phyloP scores from a whole-genome alignment of 1,139 yeast species.

The Kodamaea derodonti region DNA sequence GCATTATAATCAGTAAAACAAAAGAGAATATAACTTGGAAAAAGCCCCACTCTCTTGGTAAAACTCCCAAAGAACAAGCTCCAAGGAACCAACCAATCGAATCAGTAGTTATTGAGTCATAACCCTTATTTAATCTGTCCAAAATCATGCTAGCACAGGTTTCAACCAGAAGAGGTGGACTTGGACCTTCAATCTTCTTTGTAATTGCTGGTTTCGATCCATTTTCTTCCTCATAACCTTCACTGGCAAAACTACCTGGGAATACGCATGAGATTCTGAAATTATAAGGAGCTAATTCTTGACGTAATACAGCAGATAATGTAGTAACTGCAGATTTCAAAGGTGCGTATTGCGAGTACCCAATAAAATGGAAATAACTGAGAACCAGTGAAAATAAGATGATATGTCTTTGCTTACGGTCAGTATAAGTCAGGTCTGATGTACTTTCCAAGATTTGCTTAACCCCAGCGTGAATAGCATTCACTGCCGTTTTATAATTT shows the following conservation, averaged over 20 bases:
- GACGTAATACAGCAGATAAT: conserved; percentile 72
- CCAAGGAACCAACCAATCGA: conserved; percentile 79
- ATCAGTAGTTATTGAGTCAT: conserved; percentile 78
- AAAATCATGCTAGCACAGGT: conserved; percentile 64
- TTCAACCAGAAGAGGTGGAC: conserved; percentile 63
- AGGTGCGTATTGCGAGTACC: conserved; percentile 90
- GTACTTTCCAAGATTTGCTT: conserved; percentile 27
- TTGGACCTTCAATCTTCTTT: conserved; percentile 77
- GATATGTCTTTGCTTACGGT: conserved; percentile 49
- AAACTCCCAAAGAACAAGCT: conserved; percentile 62
- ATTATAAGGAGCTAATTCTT: conserved; percentile 69
- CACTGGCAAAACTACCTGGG: conserved; percentile 89
- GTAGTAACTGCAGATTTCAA: conserved; percentile 78
- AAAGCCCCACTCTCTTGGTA: conserved; percentile 61
- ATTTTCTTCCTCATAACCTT: conserved; percentile 82
- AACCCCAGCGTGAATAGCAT: conserved; percentile 60
- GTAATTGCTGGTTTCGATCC: conserved; percentile 84
- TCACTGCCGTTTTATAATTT: conserved; percentile 73
- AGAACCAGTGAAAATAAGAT: conserved; percentile 78
- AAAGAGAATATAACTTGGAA: conserved; percentile 47
- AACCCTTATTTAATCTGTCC: conserved; percentile 56
- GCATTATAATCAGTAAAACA: conserved; percentile 58
- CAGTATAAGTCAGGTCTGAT: conserved; percentile 2
- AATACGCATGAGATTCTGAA: conserved; percentile 60
- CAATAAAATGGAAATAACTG: conserved; percentile 84